A percentile compares a stretch with the other conserved stretches of the same genome.
These are phyloP conservation scores for Camelina hispida DNA, from an alignment of 345 rosid species.

Conservation along the genomic window DNA sequence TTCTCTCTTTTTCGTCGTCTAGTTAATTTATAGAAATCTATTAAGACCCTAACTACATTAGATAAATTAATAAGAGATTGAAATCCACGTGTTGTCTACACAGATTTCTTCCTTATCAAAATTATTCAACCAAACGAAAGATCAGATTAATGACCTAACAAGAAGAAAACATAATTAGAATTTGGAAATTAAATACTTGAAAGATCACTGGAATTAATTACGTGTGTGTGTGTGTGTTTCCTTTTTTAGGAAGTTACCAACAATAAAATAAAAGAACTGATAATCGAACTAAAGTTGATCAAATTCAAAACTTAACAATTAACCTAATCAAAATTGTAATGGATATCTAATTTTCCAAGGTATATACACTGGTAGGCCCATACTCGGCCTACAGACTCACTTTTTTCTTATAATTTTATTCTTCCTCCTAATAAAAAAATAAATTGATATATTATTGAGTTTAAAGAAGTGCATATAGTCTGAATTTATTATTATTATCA, in stretches of 20 bases:
- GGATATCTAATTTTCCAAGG: no score
- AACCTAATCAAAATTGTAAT: neutral
- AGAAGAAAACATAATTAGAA: no score
- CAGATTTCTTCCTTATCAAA: neutral
- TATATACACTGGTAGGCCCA: no score
- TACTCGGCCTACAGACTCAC: no score
- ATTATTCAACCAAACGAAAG: neutral
- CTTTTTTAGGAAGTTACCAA: neutral
- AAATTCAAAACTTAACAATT: neutral
- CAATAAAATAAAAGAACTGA: neutral
- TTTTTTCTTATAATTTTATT: no score
- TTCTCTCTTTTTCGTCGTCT: neutral
- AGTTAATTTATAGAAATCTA: conserved; percentile 8
- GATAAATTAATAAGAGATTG: neutral
- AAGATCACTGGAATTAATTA: neutral
- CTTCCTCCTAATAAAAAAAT: no score
- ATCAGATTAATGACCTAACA: no score
- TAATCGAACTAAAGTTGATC: no score
- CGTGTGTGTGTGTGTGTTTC: no score
- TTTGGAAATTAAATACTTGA: neutral
- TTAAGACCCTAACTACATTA: conserved; percentile 16
- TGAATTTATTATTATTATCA: no score
- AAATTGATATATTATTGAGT: no score
- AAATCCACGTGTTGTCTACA: conserved; percentile 13
- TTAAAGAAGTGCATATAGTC: no score